Evolutionary conservation across 2,329 filamentous ascomycete genomes (phyloP), one percentile per base, ranked within the genome.

Genomic region (Neonectria coccinea): DNA sequence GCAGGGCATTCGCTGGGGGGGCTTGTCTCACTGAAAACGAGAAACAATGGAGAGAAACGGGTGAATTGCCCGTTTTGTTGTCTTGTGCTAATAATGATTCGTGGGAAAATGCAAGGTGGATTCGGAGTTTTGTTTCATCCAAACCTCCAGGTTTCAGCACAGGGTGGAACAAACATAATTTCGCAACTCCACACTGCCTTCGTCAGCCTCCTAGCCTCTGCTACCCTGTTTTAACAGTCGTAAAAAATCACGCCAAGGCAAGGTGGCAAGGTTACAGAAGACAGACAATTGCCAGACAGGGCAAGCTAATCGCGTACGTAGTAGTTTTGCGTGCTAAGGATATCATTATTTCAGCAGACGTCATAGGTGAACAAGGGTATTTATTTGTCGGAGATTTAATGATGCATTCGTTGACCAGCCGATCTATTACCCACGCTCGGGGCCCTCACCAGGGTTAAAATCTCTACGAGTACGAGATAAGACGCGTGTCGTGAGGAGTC

Each of bases 51-150:
- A 33, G n/a, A 12, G n/a, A 33, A 51, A 20, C 48, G 48, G 29
- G 2, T 5, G 4, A 20, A 9, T 51, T 33, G n/a, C 48, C n/a
- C 18, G 11, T 33, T 20, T 7, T 14, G n/a, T 51, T 18, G 18
- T 20, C 27, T 11, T 12, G 33, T 9, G 29, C n/a, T 20, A 10
- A 16, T 11, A 10, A 5, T 5, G 48, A 51, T 51, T 51, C 12
- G 48, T 51, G 48, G 48, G 22, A 51, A 51, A 33, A 51, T 14
- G 6, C 3, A 51, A 1, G n/a, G 48, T 51, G 48, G 29, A 10
- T n/a, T n/a, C 31, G 48, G 48, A n/a, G 18, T 20, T 22, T 51
- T 33, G 48, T 51, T 51, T 51, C 48, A 29, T 31, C 47, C 20
- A 31, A 9, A 31, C 16, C 4, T 5, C n/a, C 27, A 5, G 47